Evolutionary conservation across 2,329 filamentous ascomycete genomes (phyloP).

Genomic region (Colletotrichum sp.): DNA sequence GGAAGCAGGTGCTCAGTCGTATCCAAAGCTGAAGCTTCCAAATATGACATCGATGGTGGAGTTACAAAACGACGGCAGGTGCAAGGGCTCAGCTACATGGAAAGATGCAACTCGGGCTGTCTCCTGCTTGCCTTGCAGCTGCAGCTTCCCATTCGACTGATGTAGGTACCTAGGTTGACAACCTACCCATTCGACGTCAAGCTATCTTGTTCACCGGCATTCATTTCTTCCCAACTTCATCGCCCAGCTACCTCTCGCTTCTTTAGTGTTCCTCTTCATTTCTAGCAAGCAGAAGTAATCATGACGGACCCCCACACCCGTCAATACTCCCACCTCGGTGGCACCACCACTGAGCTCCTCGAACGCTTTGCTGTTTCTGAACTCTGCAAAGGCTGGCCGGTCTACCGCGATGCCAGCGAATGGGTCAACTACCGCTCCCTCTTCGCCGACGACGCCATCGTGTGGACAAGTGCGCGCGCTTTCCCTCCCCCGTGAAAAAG

Average conservation of each 20-base stretch:
- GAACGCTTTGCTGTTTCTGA: slow-evolving; percentile 52
- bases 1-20: neutral
- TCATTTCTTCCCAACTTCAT: neutral
- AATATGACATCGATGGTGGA: neutral
- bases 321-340: slow-evolving; percentile 50
- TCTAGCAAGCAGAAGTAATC: neutral
- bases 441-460: slow-evolving; percentile 50
- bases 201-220: neutral
- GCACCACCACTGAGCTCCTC: slow-evolving; percentile 42
- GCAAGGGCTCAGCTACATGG: neutral
- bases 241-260: neutral
- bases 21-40: neutral
- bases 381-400: slow-evolving; percentile 59
- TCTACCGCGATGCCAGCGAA: slow-evolving; percentile 58
- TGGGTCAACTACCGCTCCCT: slow-evolving; percentile 57
- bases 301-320: slow-evolving; percentile 18
- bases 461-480: slow-evolving; percentile 52
- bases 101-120: neutral
- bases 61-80: neutral
- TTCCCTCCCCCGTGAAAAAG: neutral
- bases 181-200: neutral
- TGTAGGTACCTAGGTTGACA: neutral
- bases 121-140: neutral
- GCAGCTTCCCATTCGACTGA: neutral
- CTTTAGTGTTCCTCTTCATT: neutral